phyloP scores from a whole-genome alignment of 2,329 filamentous ascomycete species.

The Colletotrichum spinosum region DNA sequence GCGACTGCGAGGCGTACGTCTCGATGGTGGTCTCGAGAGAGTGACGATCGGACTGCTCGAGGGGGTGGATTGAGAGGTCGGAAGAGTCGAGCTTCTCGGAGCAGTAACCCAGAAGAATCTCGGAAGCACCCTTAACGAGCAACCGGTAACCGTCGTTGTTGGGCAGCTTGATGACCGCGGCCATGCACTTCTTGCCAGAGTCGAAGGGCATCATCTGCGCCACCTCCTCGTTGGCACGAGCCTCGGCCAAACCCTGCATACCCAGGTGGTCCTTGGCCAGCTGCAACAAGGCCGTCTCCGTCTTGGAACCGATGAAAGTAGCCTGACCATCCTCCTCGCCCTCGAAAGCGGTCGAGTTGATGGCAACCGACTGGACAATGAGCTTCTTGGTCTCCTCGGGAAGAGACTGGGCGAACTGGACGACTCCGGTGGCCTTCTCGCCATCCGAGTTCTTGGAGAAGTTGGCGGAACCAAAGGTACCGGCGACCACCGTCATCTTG shows the following conservation, averaged over 20 bases:
- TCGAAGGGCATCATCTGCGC: slow-evolving; percentile 66
- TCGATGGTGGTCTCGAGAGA: slow-evolving; percentile 66
- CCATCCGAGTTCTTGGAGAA: slow-evolving; percentile 47
- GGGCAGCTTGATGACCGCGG: slow-evolving; percentile 62
- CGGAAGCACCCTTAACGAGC: slow-evolving; percentile 67
- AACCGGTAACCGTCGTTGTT: slow-evolving; percentile 58
- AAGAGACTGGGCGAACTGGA: slow-evolving; percentile 39
- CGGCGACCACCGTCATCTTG: slow-evolving; percentile 80
- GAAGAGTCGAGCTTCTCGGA: slow-evolving; percentile 54
- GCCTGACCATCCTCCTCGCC: slow-evolving; percentile 57
- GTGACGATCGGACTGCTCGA: slow-evolving; percentile 57
- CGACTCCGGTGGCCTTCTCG: slow-evolving; percentile 40
- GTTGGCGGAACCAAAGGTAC: slow-evolving; percentile 65
- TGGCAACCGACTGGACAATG: slow-evolving; percentile 57
- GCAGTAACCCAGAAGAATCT: slow-evolving; percentile 63
- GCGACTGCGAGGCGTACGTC: slow-evolving; percentile 71
- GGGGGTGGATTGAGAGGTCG: slow-evolving; percentile 64
- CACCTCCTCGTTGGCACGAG: slow-evolving; percentile 58
- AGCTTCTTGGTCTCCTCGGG: slow-evolving; percentile 46
- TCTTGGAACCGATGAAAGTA: slow-evolving; percentile 67
- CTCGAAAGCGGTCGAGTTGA: slow-evolving; percentile 71
- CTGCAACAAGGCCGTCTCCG: slow-evolving; percentile 65
- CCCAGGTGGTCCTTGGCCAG: slow-evolving; percentile 63
- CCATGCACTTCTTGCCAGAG: slow-evolving; percentile 68
- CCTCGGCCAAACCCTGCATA: slow-evolving; percentile 58